Percentiles rank a stretch among this genome's conserved stretches.
phyloP scores from a whole-genome alignment of 495 filamentous ascomycete genomes.

The Hypoxylon crocopeplum region DNA sequence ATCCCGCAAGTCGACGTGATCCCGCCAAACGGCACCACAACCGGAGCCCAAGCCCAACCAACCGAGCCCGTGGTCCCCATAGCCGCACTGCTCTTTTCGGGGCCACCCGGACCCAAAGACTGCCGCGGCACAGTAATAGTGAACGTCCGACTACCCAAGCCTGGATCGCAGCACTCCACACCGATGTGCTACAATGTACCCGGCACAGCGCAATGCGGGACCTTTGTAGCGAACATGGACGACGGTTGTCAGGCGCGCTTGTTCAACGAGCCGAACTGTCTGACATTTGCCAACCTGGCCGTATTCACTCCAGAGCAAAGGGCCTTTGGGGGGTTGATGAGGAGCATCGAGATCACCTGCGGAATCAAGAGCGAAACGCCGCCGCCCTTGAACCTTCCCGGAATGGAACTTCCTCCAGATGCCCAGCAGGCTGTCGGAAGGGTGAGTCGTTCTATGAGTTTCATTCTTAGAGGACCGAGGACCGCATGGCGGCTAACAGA shows the following conservation, averaged over 20 bases:
- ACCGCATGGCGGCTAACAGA: slow-evolving; percentile 3
- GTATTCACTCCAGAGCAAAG: slow-evolving; percentile 48
- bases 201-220: slow-evolving; percentile 42
- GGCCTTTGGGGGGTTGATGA: slow-evolving; percentile 44
- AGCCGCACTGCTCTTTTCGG: slow-evolving; percentile 45
- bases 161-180: slow-evolving; percentile 25
- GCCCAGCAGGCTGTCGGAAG: slow-evolving; percentile 36
- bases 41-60: slow-evolving; percentile 21
- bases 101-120: slow-evolving; percentile 44
- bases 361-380: slow-evolving; percentile 39
- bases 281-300: slow-evolving; percentile 47
- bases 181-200: slow-evolving; percentile 46
- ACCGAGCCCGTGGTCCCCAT: slow-evolving; percentile 37
- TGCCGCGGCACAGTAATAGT: slow-evolving; percentile 45
- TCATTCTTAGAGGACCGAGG: slow-evolving; percentile 23
- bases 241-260: slow-evolving; percentile 50
- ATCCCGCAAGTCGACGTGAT: slow-evolving; percentile 47
- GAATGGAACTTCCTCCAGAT: slow-evolving; percentile 29
- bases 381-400: slow-evolving; percentile 35
- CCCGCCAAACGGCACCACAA: slow-evolving; percentile 28
- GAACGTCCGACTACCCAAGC: slow-evolving; percentile 36
- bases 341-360: slow-evolving; percentile 48
- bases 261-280: slow-evolving; percentile 47
- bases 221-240: slow-evolving; percentile 45
- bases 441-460: neutral